Conservation (phyloP, 441 rosid species). For the Melastoma candidum region DNA sequence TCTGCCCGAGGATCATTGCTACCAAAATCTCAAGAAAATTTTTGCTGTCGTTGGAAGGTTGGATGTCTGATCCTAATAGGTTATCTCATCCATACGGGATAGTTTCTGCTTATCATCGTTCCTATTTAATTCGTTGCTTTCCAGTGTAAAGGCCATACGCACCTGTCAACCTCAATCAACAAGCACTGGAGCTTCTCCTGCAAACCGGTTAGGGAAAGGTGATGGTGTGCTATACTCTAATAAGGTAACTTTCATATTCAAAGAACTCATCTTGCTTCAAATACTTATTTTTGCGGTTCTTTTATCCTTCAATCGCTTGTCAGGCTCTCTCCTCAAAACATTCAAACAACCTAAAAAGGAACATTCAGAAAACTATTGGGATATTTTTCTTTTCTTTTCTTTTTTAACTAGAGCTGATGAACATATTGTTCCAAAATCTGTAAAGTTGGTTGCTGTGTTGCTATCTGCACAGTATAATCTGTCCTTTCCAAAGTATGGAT, state of each 20-base stretch:
- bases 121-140: background rate
- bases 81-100: too few relatives aligned
- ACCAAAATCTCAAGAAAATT: slow-evolving; percentile 89
- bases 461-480: too few relatives aligned
- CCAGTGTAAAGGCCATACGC: slow-evolving; percentile 86
- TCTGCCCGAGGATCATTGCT: slow-evolving; percentile 97
- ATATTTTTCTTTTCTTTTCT: too few relatives aligned
- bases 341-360: too few relatives aligned
- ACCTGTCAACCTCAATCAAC: slow-evolving; percentile 83
- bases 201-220: slow-evolving; percentile 65
- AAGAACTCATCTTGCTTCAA: background rate
- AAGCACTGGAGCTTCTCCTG: slow-evolving; percentile 49
- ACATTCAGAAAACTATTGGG: too few relatives aligned
- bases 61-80: background rate
- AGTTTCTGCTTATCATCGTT: too few relatives aligned
- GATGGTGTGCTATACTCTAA: slow-evolving; percentile 77
- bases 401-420: too few relatives aligned
- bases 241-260: slow-evolving; percentile 40
- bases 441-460: too few relatives aligned
- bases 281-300: background rate
- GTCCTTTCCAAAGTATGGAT: too few relatives aligned
- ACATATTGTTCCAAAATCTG: too few relatives aligned
- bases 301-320: background rate
- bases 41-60: slow-evolving; percentile 95
- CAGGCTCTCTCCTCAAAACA: too few relatives aligned